Evolutionary conservation across 2,329 filamentous ascomycete genomes (phyloP), one percentile per base, ranked within the genome.

Genomic region (Domatiomyces catenatus): DNA sequence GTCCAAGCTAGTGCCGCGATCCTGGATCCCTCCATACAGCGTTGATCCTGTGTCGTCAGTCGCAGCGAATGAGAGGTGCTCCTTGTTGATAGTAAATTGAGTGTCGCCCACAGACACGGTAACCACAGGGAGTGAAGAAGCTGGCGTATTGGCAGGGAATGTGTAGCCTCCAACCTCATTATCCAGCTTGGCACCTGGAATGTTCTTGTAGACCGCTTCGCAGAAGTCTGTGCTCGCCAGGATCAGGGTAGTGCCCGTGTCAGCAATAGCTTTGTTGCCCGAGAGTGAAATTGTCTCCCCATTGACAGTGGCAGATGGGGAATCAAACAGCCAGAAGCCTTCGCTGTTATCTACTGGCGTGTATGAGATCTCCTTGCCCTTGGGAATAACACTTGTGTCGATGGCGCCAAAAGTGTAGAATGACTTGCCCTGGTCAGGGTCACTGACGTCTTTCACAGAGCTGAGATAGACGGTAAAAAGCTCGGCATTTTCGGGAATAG

Each of bases 371-470:
- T 77, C 70, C 53, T 74, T 62, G 26, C 72, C 73, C 1, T 74
- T 73, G 2, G 70, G 68, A 50, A 68, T 71, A 46, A 84, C 70
- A 0, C 76, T 72, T n/a, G 75, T 72, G 59, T 86, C 82, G 60
- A 86, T 81, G 63, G 72, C 83, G 18, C 83, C 83, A 56, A 86
- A 86, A 1, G 83, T 86, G 67, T 83, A 86, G 68, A 84, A 86
- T 0, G 64, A 78, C 53, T 72, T 64, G 42, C 72, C 71, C 32
- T 67, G 61, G 49, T 71, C 65, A 3, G 59, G 61, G 47, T 69
- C 67, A 51, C 69, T 59, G 39, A 62, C 59, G 59, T 80, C 76
- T 45, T 73, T 68, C 65, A 72, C 69, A 58, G 74, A 72, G 56
- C 79, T 79, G 45, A 84, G 71, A 51, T 79, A 79, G 18, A 73